Conservation (phyloP, 2,329 filamentous ascomycete genomes). For the Epichloe sylvatica region DNA sequence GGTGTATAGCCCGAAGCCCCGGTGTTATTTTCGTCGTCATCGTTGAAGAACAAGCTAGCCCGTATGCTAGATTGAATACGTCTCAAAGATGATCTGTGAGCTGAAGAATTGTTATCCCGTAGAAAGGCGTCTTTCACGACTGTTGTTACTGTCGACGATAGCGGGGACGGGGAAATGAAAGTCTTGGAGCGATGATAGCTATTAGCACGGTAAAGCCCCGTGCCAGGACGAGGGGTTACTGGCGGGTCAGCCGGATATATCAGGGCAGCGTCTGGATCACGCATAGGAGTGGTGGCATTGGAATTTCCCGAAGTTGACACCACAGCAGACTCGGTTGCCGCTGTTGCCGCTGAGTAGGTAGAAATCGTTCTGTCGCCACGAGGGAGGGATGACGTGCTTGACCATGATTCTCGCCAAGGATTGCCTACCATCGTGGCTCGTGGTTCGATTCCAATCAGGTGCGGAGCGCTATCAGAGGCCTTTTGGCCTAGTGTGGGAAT, state of each 20-base stretch:
- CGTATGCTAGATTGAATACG: constrained; percentile 36
- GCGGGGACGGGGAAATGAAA: constrained; percentile 45
- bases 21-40: constrained; percentile 24
- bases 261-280: constrained; percentile 14
- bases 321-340: constrained; percentile 14
- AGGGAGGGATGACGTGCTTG: constrained; percentile 16
- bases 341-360: constrained; percentile 21
- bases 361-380: constrained; percentile 25
- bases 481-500: constrained; percentile 23
- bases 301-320: constrained; percentile 15
- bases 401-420: constrained; percentile 28
- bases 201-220: constrained; percentile 17
- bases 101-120: constrained; percentile 25
- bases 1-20: constrained; percentile 9
- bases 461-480: constrained; percentile 17
- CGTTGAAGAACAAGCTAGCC: constrained; percentile 40
- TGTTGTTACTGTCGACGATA: constrained; percentile 44
- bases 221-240: constrained; percentile 16
- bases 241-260: constrained; percentile 13
- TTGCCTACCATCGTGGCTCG: constrained; percentile 27
- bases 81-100: constrained; percentile 30
- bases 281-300: constrained; percentile 19
- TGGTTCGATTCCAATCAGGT: constrained; percentile 21
- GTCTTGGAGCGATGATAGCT: constrained; percentile 25
- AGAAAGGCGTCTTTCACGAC: constrained; percentile 43